phyloP scores from a whole-genome alignment of 768 basidiomycete species.

The Boletales sp. region DNA sequence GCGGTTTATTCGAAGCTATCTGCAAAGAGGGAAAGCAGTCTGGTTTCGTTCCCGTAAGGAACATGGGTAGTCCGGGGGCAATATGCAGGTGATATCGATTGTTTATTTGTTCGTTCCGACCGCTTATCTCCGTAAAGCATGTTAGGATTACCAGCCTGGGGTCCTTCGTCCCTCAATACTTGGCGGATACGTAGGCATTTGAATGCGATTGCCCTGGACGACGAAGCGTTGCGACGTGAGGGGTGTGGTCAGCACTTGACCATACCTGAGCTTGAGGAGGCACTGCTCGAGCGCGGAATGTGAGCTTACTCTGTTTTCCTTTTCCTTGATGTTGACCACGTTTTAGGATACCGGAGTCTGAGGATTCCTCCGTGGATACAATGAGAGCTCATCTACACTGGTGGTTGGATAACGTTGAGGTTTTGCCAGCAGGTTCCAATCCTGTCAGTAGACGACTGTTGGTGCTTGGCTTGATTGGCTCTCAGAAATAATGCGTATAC shows the following conservation, averaged over 20 bases:
- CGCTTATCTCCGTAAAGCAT: conserved; percentile 34
- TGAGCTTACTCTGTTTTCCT: conserved; percentile 35
- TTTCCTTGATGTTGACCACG: neutral
- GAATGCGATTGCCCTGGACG: conserved; percentile 51
- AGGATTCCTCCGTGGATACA: conserved; percentile 36
- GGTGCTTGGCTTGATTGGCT: conserved; percentile 41
- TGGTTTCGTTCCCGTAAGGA: conserved; percentile 22
- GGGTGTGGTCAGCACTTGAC: conserved; percentile 43
- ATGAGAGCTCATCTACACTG: conserved; percentile 52
- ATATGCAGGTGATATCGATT: conserved; percentile 54
- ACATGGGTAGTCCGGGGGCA: conserved; percentile 29
- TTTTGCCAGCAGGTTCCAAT: conserved; percentile 32
- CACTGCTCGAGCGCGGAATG: conserved; percentile 77
- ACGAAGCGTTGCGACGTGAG: conserved; percentile 55
- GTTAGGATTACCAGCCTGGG: conserved; percentile 37
- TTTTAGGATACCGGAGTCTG: conserved; percentile 37
- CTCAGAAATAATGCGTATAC: conserved; percentile 16
- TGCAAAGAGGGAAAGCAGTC: conserved; percentile 32
- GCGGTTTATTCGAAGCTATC: conserved; percentile 33
- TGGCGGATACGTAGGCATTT: conserved; percentile 39
- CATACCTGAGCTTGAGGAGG: conserved; percentile 54
- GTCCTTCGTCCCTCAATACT: conserved; percentile 30
- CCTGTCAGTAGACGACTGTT: conserved; percentile 48
- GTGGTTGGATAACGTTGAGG: conserved; percentile 58
- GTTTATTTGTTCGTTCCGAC: neutral